These are phyloP conservation scores for Phialophora verrucosa DNA, from an alignment of 2,329 filamentous ascomycete genomes.

Conservation along the genomic window DNA sequence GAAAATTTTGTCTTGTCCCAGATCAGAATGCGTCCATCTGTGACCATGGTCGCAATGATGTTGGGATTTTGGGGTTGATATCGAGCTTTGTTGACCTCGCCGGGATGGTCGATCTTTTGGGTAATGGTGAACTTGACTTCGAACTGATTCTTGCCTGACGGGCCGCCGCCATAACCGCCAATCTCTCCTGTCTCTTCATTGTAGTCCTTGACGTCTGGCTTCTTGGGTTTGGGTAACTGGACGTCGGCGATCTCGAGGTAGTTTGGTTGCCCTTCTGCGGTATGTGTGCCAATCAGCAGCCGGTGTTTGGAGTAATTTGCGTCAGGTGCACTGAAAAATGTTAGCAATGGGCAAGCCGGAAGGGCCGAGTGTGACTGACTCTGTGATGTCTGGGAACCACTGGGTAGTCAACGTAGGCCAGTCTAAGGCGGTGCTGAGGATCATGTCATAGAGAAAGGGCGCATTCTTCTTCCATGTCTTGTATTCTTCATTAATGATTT, in stretches of 20 bases:
- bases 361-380: slow-evolving; percentile 53
- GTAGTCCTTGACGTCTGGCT: slow-evolving; percentile 79
- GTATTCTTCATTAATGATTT: slow-evolving; percentile 70
- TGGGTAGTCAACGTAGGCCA: slow-evolving; percentile 98
- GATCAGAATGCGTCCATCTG: slow-evolving; percentile 85
- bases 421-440: slow-evolving; percentile 90
- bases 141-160: slow-evolving; percentile 69
- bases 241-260: slow-evolving; percentile 95
- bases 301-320: slow-evolving; percentile 89
- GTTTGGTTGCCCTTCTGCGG: slow-evolving; percentile 81
- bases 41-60: slow-evolving; percentile 90
- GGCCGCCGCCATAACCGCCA: slow-evolving; percentile 82
- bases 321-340: slow-evolving; percentile 67
- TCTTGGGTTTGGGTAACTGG: slow-evolving; percentile 78
- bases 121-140: slow-evolving; percentile 86
- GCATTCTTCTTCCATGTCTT: slow-evolving; percentile 99
- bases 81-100: slow-evolving; percentile 97
- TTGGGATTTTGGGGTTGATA: slow-evolving; percentile 98
- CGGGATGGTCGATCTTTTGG: slow-evolving; percentile 94
- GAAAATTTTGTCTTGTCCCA: slow-evolving; percentile 97
- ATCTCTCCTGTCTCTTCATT: slow-evolving; percentile 92
- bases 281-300: slow-evolving; percentile 92
- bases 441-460: slow-evolving; percentile 97
- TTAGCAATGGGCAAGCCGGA: slow-evolving; percentile 24
- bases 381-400: slow-evolving; percentile 95